A percentile compares a stretch with the other conserved stretches of the same genome.
phyloP scores from a whole-genome alignment of 2,329 filamentous ascomycete species.

The Penicillium paneum region DNA sequence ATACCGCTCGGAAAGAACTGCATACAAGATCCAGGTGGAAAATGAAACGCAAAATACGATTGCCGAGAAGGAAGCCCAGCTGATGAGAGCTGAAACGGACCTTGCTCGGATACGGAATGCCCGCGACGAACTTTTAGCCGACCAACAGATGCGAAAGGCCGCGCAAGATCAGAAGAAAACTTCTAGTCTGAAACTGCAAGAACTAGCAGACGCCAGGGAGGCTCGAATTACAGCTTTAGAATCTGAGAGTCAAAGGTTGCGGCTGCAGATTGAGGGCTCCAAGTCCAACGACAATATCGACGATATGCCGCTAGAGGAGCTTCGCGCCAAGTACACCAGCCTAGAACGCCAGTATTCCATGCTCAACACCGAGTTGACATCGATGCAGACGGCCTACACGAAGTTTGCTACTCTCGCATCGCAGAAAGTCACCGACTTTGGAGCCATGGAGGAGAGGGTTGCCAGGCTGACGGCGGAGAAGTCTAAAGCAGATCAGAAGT shows the following conservation, averaged over 20 bases:
- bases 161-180: constrained; percentile 71
- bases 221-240: constrained; percentile 79
- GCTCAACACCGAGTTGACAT: constrained; percentile 81
- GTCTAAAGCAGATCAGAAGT: constrained; percentile 95
- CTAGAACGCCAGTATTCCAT: constrained; percentile 77
- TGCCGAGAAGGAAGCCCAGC: constrained; percentile 75
- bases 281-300: constrained; percentile 50
- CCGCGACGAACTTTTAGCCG: constrained; percentile 80
- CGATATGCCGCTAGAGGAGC: constrained; percentile 63
- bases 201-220: constrained; percentile 74
- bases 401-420: constrained; percentile 80
- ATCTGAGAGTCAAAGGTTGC: constrained; percentile 72
- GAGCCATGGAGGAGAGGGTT: constrained; percentile 73
- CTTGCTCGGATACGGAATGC: constrained; percentile 78
- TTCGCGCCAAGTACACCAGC: constrained; percentile 69
- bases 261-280: constrained; percentile 53
- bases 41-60: constrained; percentile 71
- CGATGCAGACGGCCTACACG: constrained; percentile 87
- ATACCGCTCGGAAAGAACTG: constrained; percentile 76
- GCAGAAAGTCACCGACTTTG: constrained; percentile 79
- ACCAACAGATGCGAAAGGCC: constrained; percentile 74
- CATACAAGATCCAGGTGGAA: constrained; percentile 77
- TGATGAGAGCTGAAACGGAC: constrained; percentile 78
- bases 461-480: constrained; percentile 78
- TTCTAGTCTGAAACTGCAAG: constrained; percentile 70